Base-by-base conservation (phyloP, 345 rosid genomes). In the Dipteronia dyeriana region DNA sequence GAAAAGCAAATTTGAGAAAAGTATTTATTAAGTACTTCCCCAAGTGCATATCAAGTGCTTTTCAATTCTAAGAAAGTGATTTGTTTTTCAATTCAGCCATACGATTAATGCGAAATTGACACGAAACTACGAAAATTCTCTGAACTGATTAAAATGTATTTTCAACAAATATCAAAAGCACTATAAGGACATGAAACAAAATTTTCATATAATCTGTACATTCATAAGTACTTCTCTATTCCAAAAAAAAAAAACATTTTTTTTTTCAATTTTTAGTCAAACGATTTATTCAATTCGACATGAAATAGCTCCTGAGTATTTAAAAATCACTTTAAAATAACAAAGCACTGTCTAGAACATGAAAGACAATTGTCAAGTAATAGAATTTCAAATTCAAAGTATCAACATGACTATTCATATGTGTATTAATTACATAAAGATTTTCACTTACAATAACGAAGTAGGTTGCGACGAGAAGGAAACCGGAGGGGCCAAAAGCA, bases 401-500 rank as follows among this genome's bases (percentile, higher is more conserved):
- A 45, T 45, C 49, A 45, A 45, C 12, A 8, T 9, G 49, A 45
- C 12, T 8, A 45, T 2, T 45, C 1, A 45, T 10, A 9, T 45
- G 49, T 45, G 45, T 41, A 31, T 31, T 31, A 31, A 43, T 43
- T 45, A 49, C 9, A 11, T 9, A 51, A 9, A 2, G 45, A 62
- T 1, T 19, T 59, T 16, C 3, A 81, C 88, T 89, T 78, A 87
- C 92, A 6, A 89, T 61, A 51, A 89, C 86, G 79, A 93, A 95
- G 82, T 91, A 93, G 67, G 88, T 66, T 74, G 98, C 98, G 63
- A 93, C 98, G 25, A 95, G 90, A 29, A 94, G 93, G 54, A 92
- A 96, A 9, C 95, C 99, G 64, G 95, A 80, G 38, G 97, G 84
- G 9, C 94, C 94, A 74, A 92, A 96, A 70, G 99, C 97, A 26